Evolutionary conservation across 2,329 filamentous ascomycete species (phyloP), one percentile per base, ranked within the genome.

Genomic region (Scedosporium minutisporum): DNA sequence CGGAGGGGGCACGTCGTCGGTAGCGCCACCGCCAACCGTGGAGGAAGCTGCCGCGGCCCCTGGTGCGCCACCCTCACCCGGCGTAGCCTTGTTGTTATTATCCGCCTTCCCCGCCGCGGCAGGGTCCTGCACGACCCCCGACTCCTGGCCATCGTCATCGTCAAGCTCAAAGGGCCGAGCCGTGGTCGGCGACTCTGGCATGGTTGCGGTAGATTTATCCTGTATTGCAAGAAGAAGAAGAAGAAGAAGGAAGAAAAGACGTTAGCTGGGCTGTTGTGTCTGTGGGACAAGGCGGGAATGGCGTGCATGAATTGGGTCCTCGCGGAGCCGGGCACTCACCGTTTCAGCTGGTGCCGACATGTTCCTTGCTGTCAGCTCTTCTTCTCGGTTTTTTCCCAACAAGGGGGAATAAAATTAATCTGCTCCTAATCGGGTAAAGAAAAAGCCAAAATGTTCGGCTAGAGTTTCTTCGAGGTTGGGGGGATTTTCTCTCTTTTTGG

Each of bases 101-200:
- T 51, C 48, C 14, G 66, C 61, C 60, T 66, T 68, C 65, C 61
- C 69, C 63, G 41, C 68, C 64, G 75, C 71, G 41, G 21, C 42
- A 60, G 65, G 81, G 64, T 78, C 78, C 64, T 73, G 75, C 63
- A 79, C 68, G 27, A 82, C 70, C 64, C 79, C 80, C 5, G 82
- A 78, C 68, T 89, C 87, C 70, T 87, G 86, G 60, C 85, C 74
- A 69, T 88, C 87, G 69, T 89, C 86, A 76, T 90, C 87, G 70
- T 89, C 86, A 77, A 88, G 81, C 65, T 88, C 86, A 70, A 88
- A 78, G 6, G 86, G 85, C 68, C 80, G 77, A 62, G 80, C 85
- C 55, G 86, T 88, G 10, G 86, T 88, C 9, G 86, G 86, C 57
- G 86, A 88, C 74, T 88, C 86, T 44, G 85, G 82, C 64, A 73